These are phyloP conservation scores for Epithele typhae DNA, from an alignment of 768 basidiomycete species.

Conservation along the genomic window DNA sequence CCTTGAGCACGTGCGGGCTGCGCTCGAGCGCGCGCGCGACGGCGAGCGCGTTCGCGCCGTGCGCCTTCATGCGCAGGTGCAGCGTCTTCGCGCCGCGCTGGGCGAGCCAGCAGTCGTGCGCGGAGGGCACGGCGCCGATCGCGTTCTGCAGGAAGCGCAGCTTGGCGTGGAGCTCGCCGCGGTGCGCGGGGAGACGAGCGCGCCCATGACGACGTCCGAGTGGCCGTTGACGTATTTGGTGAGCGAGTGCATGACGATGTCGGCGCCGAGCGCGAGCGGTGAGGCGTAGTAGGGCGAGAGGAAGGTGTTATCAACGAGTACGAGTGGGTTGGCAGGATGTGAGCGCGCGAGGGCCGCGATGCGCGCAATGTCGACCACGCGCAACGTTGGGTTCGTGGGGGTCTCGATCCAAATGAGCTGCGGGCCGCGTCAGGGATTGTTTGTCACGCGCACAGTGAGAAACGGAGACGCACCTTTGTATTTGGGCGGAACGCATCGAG, in stretches of 20 bases:
- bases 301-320: constrained; percentile 95
- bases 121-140: constrained; percentile 76
- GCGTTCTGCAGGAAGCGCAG: constrained; percentile 91
- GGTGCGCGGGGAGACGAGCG: constrained; percentile 64
- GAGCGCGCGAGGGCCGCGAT: constrained; percentile 63
- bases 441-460: background rate
- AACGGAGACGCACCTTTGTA: constrained; percentile 60
- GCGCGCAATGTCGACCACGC: constrained; percentile 74
- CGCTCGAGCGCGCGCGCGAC: constrained; percentile 60
- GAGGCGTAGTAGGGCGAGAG: constrained; percentile 88
- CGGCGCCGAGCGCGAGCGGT: constrained; percentile 80
- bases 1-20: constrained; percentile 63
- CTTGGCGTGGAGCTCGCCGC: constrained; percentile 41
- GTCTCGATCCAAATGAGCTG: constrained; percentile 94
- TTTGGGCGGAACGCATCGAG: constrained; percentile 63
- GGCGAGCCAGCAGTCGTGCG: constrained; percentile 88
- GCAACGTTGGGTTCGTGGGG: constrained; percentile 92
- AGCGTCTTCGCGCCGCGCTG: constrained; percentile 92
- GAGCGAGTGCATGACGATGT: constrained; percentile 78
- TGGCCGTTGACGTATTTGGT: constrained; percentile 95
- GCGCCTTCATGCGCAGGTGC: constrained; percentile 79
- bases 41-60: constrained; percentile 77
- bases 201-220: constrained; percentile 90
- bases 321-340: constrained; percentile 62
- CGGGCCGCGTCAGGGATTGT: background rate